Conservation (phyloP, 805 yeast genomes). For the Candida glaebosa region DNA sequence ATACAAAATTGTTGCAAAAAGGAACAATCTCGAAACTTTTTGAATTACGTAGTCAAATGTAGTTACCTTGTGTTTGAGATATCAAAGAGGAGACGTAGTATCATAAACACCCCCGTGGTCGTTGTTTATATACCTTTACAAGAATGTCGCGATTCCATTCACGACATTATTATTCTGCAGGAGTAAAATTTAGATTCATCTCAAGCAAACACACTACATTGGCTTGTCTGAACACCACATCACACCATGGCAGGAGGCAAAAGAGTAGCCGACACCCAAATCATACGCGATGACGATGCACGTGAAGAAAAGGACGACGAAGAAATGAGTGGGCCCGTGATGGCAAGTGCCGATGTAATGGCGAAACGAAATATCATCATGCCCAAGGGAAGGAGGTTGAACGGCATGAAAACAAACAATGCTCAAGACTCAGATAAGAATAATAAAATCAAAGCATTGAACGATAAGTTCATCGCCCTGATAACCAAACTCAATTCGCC, state of each 20-base stretch:
- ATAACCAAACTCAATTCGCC: conserved; percentile 38
- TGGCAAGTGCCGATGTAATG: conserved; percentile 61
- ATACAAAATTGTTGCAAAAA: too few species aligned
- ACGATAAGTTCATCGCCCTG: conserved; percentile 52
- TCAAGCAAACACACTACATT: too few species aligned
- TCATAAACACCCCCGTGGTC: too few species aligned
- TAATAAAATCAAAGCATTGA: conserved; percentile 60
- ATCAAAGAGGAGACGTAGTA: too few species aligned
- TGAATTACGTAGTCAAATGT: too few species aligned
- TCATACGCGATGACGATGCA: conserved; percentile 47
- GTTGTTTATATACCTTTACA: too few species aligned
- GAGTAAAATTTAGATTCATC: background rate
- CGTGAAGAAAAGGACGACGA: conserved; percentile 32
- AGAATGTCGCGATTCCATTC: too few species aligned
- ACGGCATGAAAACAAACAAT: background rate
- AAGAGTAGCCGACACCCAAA: conserved; percentile 63
- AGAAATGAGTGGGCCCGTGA: conserved; percentile 26
- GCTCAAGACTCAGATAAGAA: conserved; percentile 27
- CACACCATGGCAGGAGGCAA: conserved; percentile 27
- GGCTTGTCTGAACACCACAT: background rate
- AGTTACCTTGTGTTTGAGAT: too few species aligned
- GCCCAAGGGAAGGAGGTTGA: conserved; percentile 38
- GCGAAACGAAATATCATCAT: conserved; percentile 67
- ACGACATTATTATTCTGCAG: background rate
- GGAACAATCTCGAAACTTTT: too few species aligned